phyloP scores from a whole-genome alignment of 1,284 basidiomycete species.

The Rhodotorula sp. region DNA sequence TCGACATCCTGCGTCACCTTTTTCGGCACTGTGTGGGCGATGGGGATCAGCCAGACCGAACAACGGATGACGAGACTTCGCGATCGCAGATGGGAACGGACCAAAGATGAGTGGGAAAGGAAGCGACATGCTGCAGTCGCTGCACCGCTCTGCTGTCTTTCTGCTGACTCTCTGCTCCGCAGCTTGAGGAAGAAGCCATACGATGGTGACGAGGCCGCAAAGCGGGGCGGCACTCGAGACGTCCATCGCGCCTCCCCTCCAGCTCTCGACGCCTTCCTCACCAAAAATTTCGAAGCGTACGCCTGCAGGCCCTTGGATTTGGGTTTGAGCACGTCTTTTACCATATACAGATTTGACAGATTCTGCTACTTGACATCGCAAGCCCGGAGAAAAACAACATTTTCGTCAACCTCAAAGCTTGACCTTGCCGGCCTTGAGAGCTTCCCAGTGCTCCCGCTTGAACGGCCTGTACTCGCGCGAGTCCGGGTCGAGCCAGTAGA shows the following conservation, averaged over 20 bases:
- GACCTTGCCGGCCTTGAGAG: conserved; percentile 15
- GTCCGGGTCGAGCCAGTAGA: conserved; percentile 32
- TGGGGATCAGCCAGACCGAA: background rate
- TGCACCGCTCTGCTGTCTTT: background rate
- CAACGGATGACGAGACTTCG: no score
- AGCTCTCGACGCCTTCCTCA: no score
- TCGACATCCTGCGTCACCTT: conserved; percentile 67
- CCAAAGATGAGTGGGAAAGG: conserved; percentile 28
- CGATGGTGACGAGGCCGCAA: no score
- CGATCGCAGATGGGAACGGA: background rate
- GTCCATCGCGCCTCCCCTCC: no score
- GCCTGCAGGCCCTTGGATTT: no score
- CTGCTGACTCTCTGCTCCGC: background rate
- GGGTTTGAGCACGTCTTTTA: no score
- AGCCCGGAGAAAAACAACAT: background rate
- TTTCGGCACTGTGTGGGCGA: conserved; percentile 51
- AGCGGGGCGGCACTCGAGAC: no score
- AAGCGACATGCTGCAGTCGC: conserved; percentile 10
- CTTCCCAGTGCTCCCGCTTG: conserved; percentile 17
- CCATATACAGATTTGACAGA: no score
- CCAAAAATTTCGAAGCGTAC: no score
- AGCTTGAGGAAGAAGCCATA: no score
- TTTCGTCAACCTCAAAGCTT: conserved; percentile 9
- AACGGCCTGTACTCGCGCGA: conserved; percentile 24
- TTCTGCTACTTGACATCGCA: no score